Conservation (phyloP, 1,284 basidiomycete genomes). For the Ceratobasidium papillatum region DNA sequence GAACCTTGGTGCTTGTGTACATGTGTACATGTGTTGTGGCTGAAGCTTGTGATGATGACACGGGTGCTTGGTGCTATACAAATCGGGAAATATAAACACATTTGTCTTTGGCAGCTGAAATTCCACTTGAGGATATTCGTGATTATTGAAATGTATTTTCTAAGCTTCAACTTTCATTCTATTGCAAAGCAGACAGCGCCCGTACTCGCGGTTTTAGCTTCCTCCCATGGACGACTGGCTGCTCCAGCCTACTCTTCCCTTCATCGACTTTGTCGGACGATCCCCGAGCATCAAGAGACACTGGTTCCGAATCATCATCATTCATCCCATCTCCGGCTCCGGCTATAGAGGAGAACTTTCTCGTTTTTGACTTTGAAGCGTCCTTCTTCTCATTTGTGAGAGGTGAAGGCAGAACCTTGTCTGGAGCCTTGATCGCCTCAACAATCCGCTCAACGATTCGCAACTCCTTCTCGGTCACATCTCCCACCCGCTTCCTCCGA, state of each 20-base stretch:
- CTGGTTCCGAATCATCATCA: too few species aligned
- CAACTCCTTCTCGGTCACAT: slow-evolving; percentile 7
- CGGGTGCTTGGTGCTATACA: slow-evolving; percentile 19
- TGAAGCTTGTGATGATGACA: slow-evolving; percentile 1
- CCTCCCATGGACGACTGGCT: neutral
- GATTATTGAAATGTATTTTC: neutral
- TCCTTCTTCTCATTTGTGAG: slow-evolving; percentile 1
- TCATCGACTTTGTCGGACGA: neutral
- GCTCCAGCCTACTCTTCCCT: neutral
- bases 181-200: neutral
- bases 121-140: neutral
- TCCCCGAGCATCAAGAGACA: neutral
- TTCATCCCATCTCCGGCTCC: neutral
- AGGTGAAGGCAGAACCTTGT: slow-evolving; percentile 4
- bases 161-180: slow-evolving; percentile 15
- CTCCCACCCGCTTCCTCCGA: slow-evolving; percentile 5
- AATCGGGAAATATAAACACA: neutral
- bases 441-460: slow-evolving; percentile 16
- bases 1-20: neutral
- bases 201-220: neutral
- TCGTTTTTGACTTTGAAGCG: neutral
- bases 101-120: slow-evolving; percentile 20
- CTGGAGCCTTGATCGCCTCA: slow-evolving; percentile 29
- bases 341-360: slow-evolving; percentile 15
- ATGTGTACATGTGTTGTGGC: slow-evolving; percentile 18